Evolutionary conservation across 176 grass and related monocot genomes (phyloP).

Genomic region (Oropetium thomaeum): DNA sequence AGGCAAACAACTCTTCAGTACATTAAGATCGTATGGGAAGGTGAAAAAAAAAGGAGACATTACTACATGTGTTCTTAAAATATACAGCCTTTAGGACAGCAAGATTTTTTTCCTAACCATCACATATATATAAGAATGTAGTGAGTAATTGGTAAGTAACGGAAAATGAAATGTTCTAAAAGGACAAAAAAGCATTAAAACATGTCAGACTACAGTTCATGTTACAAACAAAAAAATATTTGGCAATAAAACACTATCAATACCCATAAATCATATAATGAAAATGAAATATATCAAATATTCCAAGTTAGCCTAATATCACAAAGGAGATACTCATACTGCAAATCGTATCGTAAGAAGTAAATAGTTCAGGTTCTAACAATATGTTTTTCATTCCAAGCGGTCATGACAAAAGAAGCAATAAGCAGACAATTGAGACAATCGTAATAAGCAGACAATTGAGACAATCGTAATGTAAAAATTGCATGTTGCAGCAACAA

Average conservation of each 20-base stretch:
- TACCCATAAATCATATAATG: not conserved
- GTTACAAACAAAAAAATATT: not conserved
- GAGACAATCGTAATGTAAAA: not conserved
- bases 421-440: not conserved
- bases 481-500: not conserved
- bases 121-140: not conserved
- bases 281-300: not conserved
- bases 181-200: not conserved
- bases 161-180: not conserved
- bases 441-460: not conserved
- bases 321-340: not conserved
- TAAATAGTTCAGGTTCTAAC: conserved; percentile 1
- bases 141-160: not conserved
- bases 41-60: not conserved
- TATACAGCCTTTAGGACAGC: not conserved
- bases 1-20: not conserved
- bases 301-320: not conserved
- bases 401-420: not conserved
- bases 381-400: not conserved
- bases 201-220: not conserved
- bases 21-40: not conserved
- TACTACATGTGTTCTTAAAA: not conserved
- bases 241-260: not conserved
- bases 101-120: not conserved
- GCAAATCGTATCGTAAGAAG: not conserved